These are phyloP conservation scores for Pyrenophora seminiperda DNA, from an alignment of 2,329 filamentous ascomycete species.

Conservation along the genomic window DNA sequence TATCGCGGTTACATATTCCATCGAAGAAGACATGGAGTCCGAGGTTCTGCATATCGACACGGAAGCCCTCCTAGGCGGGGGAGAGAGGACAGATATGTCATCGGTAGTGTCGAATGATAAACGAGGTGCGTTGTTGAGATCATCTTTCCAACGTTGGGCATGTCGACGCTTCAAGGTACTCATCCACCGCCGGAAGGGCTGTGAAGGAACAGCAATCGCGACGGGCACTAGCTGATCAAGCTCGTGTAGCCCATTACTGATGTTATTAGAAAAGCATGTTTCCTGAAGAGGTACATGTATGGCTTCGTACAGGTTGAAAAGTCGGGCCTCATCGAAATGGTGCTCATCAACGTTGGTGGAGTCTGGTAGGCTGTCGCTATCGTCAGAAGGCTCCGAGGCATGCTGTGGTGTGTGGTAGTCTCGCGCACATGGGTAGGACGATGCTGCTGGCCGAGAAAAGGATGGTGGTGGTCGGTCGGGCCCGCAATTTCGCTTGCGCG, in stretches of 20 bases:
- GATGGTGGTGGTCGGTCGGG: constrained; percentile 24
- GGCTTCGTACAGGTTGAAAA: constrained; percentile 41
- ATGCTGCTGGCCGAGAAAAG: constrained; percentile 17
- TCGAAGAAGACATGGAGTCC: constrained; percentile 72
- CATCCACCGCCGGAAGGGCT: constrained; percentile 75
- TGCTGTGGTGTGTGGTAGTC: constrained; percentile 10
- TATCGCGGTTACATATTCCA: constrained; percentile 78
- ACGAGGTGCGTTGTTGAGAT: constrained; percentile 41
- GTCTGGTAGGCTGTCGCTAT: constrained; percentile 18
- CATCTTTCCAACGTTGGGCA: constrained; percentile 43
- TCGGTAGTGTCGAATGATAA: constrained; percentile 43
- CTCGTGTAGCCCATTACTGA: constrained; percentile 11
- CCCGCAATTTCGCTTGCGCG: constrained; percentile 31
- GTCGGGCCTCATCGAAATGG: constrained; percentile 24
- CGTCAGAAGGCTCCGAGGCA: constrained; percentile 6
- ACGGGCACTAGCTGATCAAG: constrained; percentile 3
- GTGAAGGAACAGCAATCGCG: constrained; percentile 12
- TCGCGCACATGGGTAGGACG: constrained; percentile 20
- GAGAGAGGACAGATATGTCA: constrained; percentile 14
- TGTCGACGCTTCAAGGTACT: constrained; percentile 67
- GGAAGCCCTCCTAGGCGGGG: constrained; percentile 11
- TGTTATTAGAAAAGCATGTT: constrained; percentile 28
- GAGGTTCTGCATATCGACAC: constrained; percentile 48
- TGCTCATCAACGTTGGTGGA: constrained; percentile 20
- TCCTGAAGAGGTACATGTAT: constrained; percentile 38